Percentiles rank a stretch among this genome's conserved stretches.
These are phyloP conservation scores for Graphilbum ipis-grandicollis DNA, from an alignment of 2,329 filamentous ascomycete genomes.

Conservation along the genomic window DNA sequence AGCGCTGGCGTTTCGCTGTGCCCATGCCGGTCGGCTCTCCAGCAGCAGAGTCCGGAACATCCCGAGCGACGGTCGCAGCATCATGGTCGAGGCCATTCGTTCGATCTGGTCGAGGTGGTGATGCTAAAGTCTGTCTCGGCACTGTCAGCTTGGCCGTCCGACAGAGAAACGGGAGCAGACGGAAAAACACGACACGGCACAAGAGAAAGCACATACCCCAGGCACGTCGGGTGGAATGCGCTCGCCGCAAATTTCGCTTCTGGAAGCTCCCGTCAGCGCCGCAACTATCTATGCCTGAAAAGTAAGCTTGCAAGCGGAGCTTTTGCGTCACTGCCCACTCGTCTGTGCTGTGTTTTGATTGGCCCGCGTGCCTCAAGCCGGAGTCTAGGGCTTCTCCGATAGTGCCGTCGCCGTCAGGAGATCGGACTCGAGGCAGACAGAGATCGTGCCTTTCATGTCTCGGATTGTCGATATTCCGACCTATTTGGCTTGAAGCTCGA, in stretches of 20 bases:
- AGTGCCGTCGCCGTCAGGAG: too few species aligned
- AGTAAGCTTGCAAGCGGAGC: too few species aligned
- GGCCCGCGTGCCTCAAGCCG: constrained; percentile 1
- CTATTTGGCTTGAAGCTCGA: too few species aligned
- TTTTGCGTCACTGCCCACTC: not conserved
- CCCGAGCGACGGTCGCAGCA: constrained; percentile 1
- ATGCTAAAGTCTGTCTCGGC: not conserved
- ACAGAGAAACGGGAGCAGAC: too few species aligned
- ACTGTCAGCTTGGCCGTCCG: too few species aligned
- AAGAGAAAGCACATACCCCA: too few species aligned
- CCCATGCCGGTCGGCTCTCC: not conserved
- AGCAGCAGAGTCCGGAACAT: not conserved
- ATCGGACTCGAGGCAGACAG: too few species aligned
- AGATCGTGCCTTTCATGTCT: too few species aligned
- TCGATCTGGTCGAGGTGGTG: not conserved
- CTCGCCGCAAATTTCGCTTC: constrained; percentile 1
- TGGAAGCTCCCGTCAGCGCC: constrained; percentile 5
- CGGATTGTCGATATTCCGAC: too few species aligned
- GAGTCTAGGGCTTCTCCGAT: constrained; percentile 4
- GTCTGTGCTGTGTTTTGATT: constrained; percentile 1
- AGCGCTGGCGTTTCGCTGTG: too few species aligned
- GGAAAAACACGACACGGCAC: too few species aligned
- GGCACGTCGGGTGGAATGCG: too few species aligned
- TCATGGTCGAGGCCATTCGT: not conserved
- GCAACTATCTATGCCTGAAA: not conserved